A percentile compares a stretch with the other conserved stretches of the same genome.
Evolutionary conservation across 768 basidiomycete genomes (phyloP).

Genomic region (Dendrothele bispora): DNA sequence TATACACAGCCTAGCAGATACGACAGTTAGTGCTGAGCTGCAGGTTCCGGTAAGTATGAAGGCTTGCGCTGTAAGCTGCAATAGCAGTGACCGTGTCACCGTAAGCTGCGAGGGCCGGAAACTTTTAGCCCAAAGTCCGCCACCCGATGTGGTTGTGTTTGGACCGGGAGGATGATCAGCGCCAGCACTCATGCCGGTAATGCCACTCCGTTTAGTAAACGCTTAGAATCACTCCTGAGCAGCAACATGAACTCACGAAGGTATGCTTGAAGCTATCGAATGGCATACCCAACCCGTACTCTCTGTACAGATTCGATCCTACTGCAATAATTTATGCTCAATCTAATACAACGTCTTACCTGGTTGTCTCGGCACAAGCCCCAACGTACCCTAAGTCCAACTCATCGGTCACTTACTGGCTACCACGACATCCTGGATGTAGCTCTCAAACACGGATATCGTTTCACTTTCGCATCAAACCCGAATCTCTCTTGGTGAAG

Average conservation of each 20-base stretch:
- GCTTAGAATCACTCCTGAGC: constrained; percentile 47
- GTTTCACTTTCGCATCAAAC: constrained; percentile 58
- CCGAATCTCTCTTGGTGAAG: constrained; percentile 46
- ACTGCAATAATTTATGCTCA: constrained; percentile 47
- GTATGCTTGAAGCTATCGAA: constrained; percentile 19
- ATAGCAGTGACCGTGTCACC: too few species aligned
- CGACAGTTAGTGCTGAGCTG: too few species aligned
- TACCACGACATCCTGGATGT: constrained; percentile 50
- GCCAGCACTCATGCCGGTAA: too few species aligned
- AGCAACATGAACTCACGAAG: constrained; percentile 57
- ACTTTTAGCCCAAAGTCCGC: too few species aligned
- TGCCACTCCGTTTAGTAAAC: too few species aligned
- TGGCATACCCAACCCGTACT: not conserved
- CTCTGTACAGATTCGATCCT: constrained; percentile 49
- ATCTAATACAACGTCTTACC: constrained; percentile 58
- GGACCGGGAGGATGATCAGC: too few species aligned
- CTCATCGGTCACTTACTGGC: constrained; percentile 57
- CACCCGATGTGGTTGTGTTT: too few species aligned
- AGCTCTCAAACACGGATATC: constrained; percentile 56
- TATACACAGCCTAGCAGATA: too few species aligned
- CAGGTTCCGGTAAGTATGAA: too few species aligned
- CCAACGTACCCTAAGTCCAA: constrained; percentile 41
- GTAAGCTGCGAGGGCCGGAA: too few species aligned
- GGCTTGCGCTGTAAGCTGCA: too few species aligned
- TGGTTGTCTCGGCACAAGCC: constrained; percentile 59